phyloP scores from a whole-genome alignment of 2,329 filamentous ascomycete genomes.

The Penicillium sp. region DNA sequence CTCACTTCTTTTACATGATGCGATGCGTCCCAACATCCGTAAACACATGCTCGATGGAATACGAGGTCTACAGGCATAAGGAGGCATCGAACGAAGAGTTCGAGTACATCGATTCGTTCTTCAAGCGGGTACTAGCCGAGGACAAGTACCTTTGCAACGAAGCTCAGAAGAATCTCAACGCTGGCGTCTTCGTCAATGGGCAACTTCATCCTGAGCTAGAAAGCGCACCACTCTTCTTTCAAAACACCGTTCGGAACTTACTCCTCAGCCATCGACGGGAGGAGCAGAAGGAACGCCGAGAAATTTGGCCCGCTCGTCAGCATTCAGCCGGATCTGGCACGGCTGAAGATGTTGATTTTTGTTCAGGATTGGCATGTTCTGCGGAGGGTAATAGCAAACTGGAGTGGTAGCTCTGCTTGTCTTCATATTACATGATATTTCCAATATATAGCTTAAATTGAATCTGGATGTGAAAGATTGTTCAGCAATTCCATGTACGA shows the following conservation, averaged over 20 bases:
- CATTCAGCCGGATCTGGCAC: slow-evolving; percentile 24
- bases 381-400: slow-evolving; percentile 10
- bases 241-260: slow-evolving; percentile 53
- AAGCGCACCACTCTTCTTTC: slow-evolving; percentile 60
- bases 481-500: too few species aligned
- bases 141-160: slow-evolving; percentile 63
- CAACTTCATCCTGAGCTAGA: slow-evolving; percentile 63
- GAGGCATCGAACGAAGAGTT: slow-evolving; percentile 60
- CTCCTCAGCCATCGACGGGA: slow-evolving; percentile 49
- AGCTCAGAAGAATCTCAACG: slow-evolving; percentile 62
- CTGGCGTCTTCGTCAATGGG: slow-evolving; percentile 63
- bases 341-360: slow-evolving; percentile 33
- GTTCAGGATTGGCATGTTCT: slow-evolving; percentile 23
- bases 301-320: slow-evolving; percentile 56
- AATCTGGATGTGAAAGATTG: too few species aligned
- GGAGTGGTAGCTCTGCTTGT: slow-evolving; percentile 14
- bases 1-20: slow-evolving; percentile 65
- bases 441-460: too few species aligned
- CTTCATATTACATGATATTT: neutral
- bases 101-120: slow-evolving; percentile 58
- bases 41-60: slow-evolving; percentile 57
- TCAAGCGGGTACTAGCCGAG: slow-evolving; percentile 65
- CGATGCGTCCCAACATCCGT: slow-evolving; percentile 60
- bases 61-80: slow-evolving; percentile 66
- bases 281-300: slow-evolving; percentile 47